phyloP scores from a whole-genome alignment of 345 rosid species.

The Acer saccharum region DNA sequence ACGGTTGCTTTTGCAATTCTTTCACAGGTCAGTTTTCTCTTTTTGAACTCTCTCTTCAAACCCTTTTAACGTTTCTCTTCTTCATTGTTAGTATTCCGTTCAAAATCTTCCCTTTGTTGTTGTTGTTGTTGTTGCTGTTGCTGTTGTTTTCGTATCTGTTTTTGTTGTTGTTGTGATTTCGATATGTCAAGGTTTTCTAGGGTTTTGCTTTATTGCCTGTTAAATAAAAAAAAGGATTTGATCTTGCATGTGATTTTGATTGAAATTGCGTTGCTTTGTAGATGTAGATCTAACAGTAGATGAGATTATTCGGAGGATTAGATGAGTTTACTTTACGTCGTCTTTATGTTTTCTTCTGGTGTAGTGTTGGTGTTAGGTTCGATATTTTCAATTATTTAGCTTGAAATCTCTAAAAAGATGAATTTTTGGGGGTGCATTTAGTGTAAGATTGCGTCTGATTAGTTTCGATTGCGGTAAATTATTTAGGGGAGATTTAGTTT shows the following conservation, averaged over 20 bases:
- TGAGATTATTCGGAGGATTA: background rate
- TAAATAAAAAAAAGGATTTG: background rate
- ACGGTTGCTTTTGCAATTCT: background rate
- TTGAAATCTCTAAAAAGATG: background rate
- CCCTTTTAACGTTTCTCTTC: background rate
- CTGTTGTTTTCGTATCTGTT: background rate
- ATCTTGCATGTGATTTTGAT: background rate
- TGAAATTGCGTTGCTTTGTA: background rate
- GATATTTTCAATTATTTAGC: background rate
- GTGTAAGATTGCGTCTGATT: background rate
- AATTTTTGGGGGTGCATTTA: background rate
- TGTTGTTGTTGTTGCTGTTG: background rate
- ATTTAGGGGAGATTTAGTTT: no score
- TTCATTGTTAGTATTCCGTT: background rate
- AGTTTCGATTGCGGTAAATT: background rate
- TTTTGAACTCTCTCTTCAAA: background rate
- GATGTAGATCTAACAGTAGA: constrained; percentile 2
- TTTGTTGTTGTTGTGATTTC: background rate
- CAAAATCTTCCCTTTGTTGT: background rate
- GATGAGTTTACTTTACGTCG: background rate
- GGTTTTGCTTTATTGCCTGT: background rate
- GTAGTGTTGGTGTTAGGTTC: background rate
- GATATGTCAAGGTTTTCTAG: background rate
- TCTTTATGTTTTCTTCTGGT: no score
- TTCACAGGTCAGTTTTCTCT: constrained; percentile 8